A percentile compares a stretch with the other conserved stretches of the same genome.
Evolutionary conservation across 441 rosid genomes (phyloP).

Genomic region (Aleurites moluccanus): DNA sequence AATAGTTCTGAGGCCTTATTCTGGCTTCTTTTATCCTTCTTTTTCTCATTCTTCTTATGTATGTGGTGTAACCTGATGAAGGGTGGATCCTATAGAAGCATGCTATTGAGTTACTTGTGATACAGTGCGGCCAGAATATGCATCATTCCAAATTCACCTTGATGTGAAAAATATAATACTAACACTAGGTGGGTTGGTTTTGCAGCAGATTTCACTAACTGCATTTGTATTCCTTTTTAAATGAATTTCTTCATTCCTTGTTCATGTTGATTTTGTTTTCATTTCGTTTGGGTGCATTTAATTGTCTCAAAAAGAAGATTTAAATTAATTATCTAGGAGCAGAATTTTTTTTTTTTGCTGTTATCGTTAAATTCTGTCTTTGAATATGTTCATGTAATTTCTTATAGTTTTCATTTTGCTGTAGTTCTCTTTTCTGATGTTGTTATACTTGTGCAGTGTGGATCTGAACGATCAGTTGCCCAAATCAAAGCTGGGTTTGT

Average conservation of each 20-base stretch:
- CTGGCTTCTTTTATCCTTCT: too few species aligned
- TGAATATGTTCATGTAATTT: neutral
- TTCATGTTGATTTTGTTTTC: neutral
- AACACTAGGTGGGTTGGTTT: neutral
- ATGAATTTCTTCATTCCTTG: neutral
- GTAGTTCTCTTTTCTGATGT: neutral
- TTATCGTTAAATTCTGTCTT: too few species aligned
- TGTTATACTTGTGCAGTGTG: conserved; percentile 57
- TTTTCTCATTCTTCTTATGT: neutral
- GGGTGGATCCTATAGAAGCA: neutral
- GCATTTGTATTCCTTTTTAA: neutral
- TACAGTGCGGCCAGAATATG: neutral
- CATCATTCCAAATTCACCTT: neutral
- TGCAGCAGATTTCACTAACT: neutral
- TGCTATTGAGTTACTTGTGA: neutral
- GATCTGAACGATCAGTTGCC: conserved; percentile 90
- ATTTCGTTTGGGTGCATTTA: too few species aligned
- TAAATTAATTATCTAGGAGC: too few species aligned
- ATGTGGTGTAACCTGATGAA: neutral
- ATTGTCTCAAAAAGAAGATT: too few species aligned
- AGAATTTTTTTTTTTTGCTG: too few species aligned
- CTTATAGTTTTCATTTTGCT: neutral
- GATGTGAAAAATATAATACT: neutral
- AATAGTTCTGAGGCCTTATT: conserved; percentile 10
- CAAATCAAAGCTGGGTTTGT: conserved; percentile 82